A percentile compares a stretch with the other conserved stretches of the same genome.
Conservation (phyloP, 257 asterid genomes). For the Misopates orontium region DNA sequence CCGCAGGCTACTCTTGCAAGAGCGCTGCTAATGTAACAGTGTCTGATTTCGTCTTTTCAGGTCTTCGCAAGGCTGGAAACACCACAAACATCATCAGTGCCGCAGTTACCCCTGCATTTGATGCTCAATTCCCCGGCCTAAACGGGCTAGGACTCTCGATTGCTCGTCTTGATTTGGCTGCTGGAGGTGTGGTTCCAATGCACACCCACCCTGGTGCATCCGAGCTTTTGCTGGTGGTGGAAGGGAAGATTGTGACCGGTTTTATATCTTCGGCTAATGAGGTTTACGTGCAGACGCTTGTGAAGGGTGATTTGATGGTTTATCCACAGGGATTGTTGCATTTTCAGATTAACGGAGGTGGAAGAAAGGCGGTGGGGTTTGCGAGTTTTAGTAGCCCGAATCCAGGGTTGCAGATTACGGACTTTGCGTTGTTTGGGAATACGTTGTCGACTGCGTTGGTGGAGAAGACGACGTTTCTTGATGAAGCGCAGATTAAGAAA, state of each 20-base stretch:
- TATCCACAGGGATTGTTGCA: constrained; percentile 73
- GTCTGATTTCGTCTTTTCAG: constrained; percentile 53
- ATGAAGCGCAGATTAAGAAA: constrained; percentile 48
- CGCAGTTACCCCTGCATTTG: constrained; percentile 67
- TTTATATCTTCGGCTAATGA: constrained; percentile 58
- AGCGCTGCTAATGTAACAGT: constrained; percentile 43
- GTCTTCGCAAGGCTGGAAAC: constrained; percentile 54
- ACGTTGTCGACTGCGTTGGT: constrained; percentile 43
- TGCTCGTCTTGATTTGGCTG: constrained; percentile 65
- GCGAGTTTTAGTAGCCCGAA: constrained; percentile 61
- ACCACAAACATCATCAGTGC: constrained; percentile 70
- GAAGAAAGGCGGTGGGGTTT: constrained; percentile 46
- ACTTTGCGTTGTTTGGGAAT: constrained; percentile 60
- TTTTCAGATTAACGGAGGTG: constrained; percentile 68
- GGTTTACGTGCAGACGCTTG: constrained; percentile 53
- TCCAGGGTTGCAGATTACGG: constrained; percentile 69
- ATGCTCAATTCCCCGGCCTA: constrained; percentile 63
- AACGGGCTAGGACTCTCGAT: constrained; percentile 77
- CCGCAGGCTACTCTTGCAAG: constrained; percentile 76
- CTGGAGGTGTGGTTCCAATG: constrained; percentile 61
- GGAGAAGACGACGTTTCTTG: constrained; percentile 63
- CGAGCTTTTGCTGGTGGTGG: constrained; percentile 48
- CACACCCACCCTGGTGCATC: constrained; percentile 85
- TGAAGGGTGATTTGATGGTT: constrained; percentile 64
- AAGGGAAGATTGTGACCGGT: constrained; percentile 48